Conservation (phyloP, 805 yeast species). For the Candida coleopterorum region DNA sequence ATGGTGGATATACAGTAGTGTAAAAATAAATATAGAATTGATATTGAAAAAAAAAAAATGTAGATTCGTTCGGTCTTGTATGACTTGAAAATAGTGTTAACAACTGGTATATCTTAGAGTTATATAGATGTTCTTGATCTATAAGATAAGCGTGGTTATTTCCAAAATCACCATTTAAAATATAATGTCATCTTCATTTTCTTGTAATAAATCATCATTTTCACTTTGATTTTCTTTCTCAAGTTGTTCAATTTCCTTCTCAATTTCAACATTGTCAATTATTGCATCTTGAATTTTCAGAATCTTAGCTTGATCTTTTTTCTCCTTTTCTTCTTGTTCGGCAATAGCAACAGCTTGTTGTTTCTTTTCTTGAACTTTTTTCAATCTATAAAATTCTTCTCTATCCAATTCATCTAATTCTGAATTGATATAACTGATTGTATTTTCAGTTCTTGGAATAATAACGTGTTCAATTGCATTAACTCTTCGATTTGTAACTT, state of each 20-base stretch:
- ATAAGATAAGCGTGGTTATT: no score
- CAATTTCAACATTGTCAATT: constrained; percentile 19
- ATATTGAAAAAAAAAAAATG: no score
- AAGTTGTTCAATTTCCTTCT: constrained; percentile 25
- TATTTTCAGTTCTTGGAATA: constrained; percentile 95
- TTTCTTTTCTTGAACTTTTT: constrained; percentile 93
- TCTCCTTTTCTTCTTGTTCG: constrained; percentile 45
- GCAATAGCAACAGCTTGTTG: constrained; percentile 69
- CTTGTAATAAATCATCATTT: constrained; percentile 28
- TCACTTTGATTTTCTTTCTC: constrained; percentile 14
- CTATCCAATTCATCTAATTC: constrained; percentile 97
- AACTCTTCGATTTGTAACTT: constrained; percentile 96
- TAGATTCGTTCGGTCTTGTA: no score
- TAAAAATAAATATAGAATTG: no score
- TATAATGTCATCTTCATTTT: constrained; percentile 44
- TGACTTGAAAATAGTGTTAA: no score
- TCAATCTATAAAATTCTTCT: constrained; percentile 94
- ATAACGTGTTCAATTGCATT: constrained; percentile 98
- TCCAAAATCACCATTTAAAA: no score
- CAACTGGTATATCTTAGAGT: not conserved
- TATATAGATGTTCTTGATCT: no score
- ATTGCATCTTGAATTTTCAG: no score
- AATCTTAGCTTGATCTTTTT: constrained; percentile 2
- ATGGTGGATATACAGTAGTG: constrained; percentile 40
- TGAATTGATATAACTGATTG: constrained; percentile 85